A percentile compares a stretch with the other conserved stretches of the same genome.
These are phyloP conservation scores for Nakaseomyces glabratus DNA, from an alignment of 1,139 yeast species.

Conservation along the genomic window DNA sequence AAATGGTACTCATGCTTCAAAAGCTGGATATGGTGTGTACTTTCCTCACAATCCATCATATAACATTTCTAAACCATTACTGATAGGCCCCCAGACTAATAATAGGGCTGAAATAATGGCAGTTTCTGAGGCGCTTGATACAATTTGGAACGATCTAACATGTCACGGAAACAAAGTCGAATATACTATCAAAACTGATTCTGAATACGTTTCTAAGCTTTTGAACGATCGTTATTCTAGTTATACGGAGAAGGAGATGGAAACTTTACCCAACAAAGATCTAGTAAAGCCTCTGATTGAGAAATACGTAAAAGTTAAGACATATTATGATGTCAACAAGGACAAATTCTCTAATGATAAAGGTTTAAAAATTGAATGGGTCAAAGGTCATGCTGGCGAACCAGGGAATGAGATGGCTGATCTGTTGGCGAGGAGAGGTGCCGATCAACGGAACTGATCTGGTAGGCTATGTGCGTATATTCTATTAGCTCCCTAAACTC, in stretches of 20 bases:
- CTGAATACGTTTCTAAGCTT: conserved; percentile 43
- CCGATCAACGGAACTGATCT: no score
- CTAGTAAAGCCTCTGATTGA: conserved; percentile 22
- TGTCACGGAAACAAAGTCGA: conserved; percentile 21
- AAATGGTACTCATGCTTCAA: conserved; percentile 39
- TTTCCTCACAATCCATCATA: conserved; percentile 49
- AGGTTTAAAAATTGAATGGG: conserved; percentile 45
- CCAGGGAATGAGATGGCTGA: conserved; percentile 77
- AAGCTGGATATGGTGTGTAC: conserved; percentile 70
- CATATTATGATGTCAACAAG: conserved; percentile 27
- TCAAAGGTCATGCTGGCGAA: conserved; percentile 61
- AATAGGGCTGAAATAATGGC: conserved; percentile 77
- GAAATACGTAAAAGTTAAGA: conserved; percentile 24
- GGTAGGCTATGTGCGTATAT: not conserved
- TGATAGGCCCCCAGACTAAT: conserved; percentile 51
- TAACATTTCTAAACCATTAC: conserved; percentile 45
- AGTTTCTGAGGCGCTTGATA: conserved; percentile 44
- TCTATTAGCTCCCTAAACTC: no score
- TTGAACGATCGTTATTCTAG: conserved; percentile 43
- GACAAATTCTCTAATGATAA: conserved; percentile 21
- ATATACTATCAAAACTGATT: conserved; percentile 42
- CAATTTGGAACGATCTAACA: conserved; percentile 34
- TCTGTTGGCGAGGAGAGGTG: conserved; percentile 59
- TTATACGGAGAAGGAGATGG: conserved; percentile 30
- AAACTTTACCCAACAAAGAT: conserved; percentile 25